Evolutionary conservation across 192 early-diverging fungal genomes (phyloP), one percentile per base, ranked within the genome.

Genomic region (Phlyctochytrium planicorne): DNA sequence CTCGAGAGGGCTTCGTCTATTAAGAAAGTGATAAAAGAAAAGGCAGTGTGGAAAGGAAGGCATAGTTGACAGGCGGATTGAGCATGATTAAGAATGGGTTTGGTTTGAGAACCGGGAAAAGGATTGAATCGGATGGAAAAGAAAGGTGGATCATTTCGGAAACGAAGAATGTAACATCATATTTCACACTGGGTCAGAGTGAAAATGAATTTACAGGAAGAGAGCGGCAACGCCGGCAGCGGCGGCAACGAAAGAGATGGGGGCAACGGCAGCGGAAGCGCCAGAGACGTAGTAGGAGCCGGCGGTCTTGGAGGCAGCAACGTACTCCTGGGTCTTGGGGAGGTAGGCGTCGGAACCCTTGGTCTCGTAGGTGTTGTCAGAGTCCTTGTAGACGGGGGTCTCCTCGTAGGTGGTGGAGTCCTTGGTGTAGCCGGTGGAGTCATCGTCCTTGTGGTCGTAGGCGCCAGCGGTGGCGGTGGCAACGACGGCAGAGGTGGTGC

Each of bases 161-260:
- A n/a, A n/a, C n/a, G n/a, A n/a, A n/a, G n/a, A n/a, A n/a, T n/a
- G n/a, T n/a, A n/a, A n/a, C n/a, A n/a, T n/a, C n/a, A n/a, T n/a
- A n/a, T n/a, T n/a, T n/a, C n/a, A n/a, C n/a, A n/a, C n/a, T n/a
- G n/a, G n/a, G n/a, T n/a, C n/a, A n/a, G n/a, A n/a, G n/a, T n/a
- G n/a, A n/a, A n/a, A n/a, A n/a, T n/a, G n/a, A n/a, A 47, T 47
- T 47, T 47, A 47, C 10, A 47, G 40, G 40, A 47, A 47, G 40
- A 47, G 40, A 20, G 40, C 40, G 20, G 40, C 40, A 47, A 47
- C 40, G 20, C 40, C 40, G 40, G 40, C 40, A 20, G 40, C 40
- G 40, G 40, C 40, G 40, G 40, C 40, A 20, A 47, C 40, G 40
- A 47, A 47, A 20, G 10, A 6, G 40, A 47, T 47, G 10, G 40